Percentiles rank a stretch among this genome's conserved stretches.
phyloP scores from a whole-genome alignment of 1,139 yeast genomes.

The Zygosaccharomyces sapae region DNA sequence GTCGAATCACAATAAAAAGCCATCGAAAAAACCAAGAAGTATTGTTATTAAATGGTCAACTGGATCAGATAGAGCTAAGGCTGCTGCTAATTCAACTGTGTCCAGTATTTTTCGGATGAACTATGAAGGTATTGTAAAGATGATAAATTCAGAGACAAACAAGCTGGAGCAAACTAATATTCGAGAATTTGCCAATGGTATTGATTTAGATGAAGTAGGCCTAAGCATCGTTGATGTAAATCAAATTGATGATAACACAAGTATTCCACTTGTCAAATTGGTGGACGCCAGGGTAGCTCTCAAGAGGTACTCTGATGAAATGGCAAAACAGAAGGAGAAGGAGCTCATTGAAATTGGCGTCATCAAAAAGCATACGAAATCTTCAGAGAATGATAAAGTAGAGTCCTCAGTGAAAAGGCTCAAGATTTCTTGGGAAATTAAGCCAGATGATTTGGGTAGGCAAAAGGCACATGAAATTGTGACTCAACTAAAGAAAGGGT shows the following conservation, averaged over 20 bases:
- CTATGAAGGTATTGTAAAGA: constrained; percentile 26
- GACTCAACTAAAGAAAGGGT: constrained; percentile 39
- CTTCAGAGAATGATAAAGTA: constrained; percentile 21
- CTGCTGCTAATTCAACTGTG: constrained; percentile 27
- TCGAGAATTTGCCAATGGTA: constrained; percentile 23
- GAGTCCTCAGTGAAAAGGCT: constrained; percentile 38
- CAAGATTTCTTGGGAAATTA: constrained; percentile 45
- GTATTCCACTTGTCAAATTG: constrained; percentile 38
- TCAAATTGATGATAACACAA: constrained; percentile 11
- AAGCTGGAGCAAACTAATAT: constrained; percentile 23
- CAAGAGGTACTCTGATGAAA: constrained; percentile 40
- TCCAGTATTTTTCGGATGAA: constrained; percentile 25
- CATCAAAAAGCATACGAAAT: constrained; percentile 19
- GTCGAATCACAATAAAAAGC: neutral
- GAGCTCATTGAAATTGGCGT: constrained; percentile 31
- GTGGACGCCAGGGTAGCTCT: constrained; percentile 38
- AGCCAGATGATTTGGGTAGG: constrained; percentile 39
- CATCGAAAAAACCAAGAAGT: constrained; percentile 12
- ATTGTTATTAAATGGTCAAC: constrained; percentile 27
- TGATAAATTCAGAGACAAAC: constrained; percentile 23
- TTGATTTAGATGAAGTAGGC: constrained; percentile 28
- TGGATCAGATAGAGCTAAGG: constrained; percentile 33
- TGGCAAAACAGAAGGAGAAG: constrained; percentile 36
- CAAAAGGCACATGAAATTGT: constrained; percentile 45
- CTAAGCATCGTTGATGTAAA: constrained; percentile 28